Evolutionary conservation across 148 eudicot species (phyloP).

Genomic region (Vaccinium myrtillus): DNA sequence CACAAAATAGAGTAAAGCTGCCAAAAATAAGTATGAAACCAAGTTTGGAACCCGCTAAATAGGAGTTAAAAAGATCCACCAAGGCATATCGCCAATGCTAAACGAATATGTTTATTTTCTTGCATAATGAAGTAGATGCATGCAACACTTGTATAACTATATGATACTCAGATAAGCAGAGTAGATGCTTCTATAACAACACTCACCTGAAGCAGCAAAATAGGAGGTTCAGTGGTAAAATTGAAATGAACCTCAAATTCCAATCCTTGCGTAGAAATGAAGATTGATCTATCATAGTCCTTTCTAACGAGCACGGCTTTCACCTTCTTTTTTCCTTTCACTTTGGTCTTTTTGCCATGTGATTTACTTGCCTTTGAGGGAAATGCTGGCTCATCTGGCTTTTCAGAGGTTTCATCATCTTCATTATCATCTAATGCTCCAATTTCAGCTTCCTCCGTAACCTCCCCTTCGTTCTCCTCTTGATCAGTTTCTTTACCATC

Average conservation of each 20-base stretch:
- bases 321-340: conserved; percentile 16
- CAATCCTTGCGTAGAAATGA: conserved; percentile 37
- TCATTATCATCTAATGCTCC: conserved; percentile 16
- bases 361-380: conserved; percentile 27
- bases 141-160: too few species aligned
- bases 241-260: conserved; percentile 65
- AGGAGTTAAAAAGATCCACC: not conserved
- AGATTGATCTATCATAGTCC: conserved; percentile 35
- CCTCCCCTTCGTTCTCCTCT: conserved; percentile 27
- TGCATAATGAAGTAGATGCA: not conserved
- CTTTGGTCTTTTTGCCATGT: conserved; percentile 22
- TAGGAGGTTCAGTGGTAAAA: conserved; percentile 64
- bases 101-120: not conserved
- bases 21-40: not conserved
- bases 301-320: conserved; percentile 11
- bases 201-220: conserved; percentile 77
- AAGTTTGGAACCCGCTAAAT: not conserved
- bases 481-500: conserved; percentile 38
- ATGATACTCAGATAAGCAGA: too few species aligned
- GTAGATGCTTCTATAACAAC: not conserved
- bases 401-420: conserved; percentile 32
- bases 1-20: not conserved
- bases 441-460: conserved; percentile 22
- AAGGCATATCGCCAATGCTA: not conserved
- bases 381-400: conserved; percentile 18